A percentile compares a stretch with the other conserved stretches of the same genome.
phyloP scores from a whole-genome alignment of 2,329 filamentous ascomycete genomes.

The Claviceps sorghi region DNA sequence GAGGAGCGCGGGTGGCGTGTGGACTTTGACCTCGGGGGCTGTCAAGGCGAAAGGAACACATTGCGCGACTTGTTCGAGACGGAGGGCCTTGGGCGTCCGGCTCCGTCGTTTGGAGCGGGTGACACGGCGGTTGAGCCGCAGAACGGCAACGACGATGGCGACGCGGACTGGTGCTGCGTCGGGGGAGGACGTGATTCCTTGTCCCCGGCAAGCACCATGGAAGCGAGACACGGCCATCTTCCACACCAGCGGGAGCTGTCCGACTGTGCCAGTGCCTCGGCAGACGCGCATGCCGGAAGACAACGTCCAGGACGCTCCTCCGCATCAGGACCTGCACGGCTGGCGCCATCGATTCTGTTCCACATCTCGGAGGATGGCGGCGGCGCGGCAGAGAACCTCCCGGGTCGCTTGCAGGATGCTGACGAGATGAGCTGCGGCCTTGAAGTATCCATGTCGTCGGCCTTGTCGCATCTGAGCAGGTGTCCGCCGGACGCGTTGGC shows the following conservation, averaged over 20 bases:
- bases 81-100: not conserved
- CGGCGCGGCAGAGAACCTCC: too few species aligned
- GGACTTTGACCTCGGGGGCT: not conserved
- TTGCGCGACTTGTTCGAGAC: not conserved
- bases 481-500: not conserved
- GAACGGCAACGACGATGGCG: not conserved
- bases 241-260: not conserved
- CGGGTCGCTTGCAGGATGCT: not conserved
- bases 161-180: not conserved
- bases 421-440: not conserved
- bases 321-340: not conserved
- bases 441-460: not conserved
- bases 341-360: not conserved
- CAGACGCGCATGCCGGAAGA: not conserved
- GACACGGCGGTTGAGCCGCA: not conserved
- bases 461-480: not conserved
- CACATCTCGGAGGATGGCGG: not conserved
- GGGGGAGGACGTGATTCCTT: not conserved
- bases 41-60: not conserved
- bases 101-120: too few species aligned
- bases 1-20: not conserved
- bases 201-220: not conserved
- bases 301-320: not conserved
- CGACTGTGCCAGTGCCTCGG: not conserved
- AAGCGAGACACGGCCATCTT: not conserved